These are phyloP conservation scores for Fusarium stilboides DNA, from an alignment of 2,329 filamentous ascomycete genomes.

Conservation along the genomic window DNA sequence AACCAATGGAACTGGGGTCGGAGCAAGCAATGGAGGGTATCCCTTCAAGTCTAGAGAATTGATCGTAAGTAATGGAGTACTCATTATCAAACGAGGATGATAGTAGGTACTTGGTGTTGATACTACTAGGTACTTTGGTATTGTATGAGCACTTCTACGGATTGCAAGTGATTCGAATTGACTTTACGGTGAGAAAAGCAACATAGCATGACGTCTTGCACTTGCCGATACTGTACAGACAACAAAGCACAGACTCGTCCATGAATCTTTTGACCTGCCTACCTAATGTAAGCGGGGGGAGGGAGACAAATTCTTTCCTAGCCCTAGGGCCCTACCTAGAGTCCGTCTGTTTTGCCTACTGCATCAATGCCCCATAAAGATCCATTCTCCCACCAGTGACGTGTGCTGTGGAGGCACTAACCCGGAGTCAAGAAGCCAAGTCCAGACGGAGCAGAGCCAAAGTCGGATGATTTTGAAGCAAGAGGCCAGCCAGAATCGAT, in stretches of 20 bases:
- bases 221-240: no score
- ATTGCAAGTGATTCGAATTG: no score
- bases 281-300: background rate
- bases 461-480: conserved; percentile 10
- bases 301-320: conserved; percentile 14
- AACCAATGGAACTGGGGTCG: conserved; percentile 8
- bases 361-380: conserved; percentile 22
- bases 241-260: no score
- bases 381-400: conserved; percentile 36
- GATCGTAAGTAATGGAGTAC: conserved; percentile 26
- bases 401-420: conserved; percentile 39
- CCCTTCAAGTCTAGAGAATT: background rate
- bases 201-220: no score
- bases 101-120: background rate
- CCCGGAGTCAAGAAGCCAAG: conserved; percentile 4
- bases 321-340: conserved; percentile 18
- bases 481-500: background rate
- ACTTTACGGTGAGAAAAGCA: no score
- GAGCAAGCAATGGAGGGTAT: no score
- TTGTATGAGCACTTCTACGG: no score
- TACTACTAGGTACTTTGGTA: background rate
- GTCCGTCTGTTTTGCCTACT: conserved; percentile 4
- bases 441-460: conserved; percentile 20
- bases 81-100: background rate
- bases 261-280: no score